Percentiles rank a stretch among this genome's conserved stretches.
phyloP scores from a whole-genome alignment of 1,284 basidiomycete species.

The Puccinia coronata region DNA sequence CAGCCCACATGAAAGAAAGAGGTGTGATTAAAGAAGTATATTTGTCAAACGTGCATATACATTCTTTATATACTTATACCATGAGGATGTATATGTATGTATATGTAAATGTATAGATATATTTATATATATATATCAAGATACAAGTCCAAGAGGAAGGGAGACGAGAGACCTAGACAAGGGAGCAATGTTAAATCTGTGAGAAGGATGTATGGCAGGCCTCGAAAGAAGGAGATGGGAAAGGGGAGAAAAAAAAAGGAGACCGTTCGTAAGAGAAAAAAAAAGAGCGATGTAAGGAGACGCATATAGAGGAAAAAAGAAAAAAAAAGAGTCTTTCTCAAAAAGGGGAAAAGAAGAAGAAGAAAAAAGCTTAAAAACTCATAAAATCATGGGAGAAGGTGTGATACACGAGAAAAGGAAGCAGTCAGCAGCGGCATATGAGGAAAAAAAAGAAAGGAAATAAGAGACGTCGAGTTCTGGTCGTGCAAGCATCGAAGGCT shows the following conservation, averaged over 20 bases:
- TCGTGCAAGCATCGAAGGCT: not conserved
- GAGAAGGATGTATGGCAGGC: no score
- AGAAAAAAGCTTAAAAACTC: not conserved
- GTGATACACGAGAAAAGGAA: not conserved
- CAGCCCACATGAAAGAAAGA: no score
- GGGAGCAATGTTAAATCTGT: no score
- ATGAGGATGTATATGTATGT: not conserved
- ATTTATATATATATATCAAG: not conserved
- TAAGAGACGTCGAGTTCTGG: not conserved
- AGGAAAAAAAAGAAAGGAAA: conserved; percentile 19
- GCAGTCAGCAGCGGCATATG: not conserved
- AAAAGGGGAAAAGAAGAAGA: not conserved
- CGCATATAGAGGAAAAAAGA: no score
- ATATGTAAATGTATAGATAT: not conserved
- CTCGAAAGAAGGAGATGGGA: no score
- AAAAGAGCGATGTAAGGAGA: no score
- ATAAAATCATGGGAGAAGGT: not conserved
- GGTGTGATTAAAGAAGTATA: no score
- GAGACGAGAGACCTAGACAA: not conserved
- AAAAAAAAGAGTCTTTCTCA: not conserved
- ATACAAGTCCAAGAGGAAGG: not conserved
- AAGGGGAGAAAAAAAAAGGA: not conserved
- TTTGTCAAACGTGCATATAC: no score
- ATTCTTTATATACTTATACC: no score
- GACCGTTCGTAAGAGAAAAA: not conserved